phyloP scores from a whole-genome alignment of 2,329 filamentous ascomycete species.

The Zasmidium citrigriseum region DNA sequence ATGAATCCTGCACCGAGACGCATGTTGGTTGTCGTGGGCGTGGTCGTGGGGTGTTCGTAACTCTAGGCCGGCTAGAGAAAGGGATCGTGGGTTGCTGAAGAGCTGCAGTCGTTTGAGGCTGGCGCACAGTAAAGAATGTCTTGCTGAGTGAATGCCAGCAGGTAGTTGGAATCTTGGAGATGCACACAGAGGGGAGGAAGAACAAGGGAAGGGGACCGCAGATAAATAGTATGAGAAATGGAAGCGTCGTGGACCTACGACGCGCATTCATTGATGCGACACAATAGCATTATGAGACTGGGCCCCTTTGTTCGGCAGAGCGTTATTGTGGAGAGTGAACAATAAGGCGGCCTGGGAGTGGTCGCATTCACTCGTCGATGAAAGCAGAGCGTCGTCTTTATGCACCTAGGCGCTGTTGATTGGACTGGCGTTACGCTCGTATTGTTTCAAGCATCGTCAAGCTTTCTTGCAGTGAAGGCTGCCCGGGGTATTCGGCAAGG shows the following conservation, averaged over 20 bases:
- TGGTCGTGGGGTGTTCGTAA: slow-evolving; percentile 3
- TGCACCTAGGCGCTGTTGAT: slow-evolving; percentile 2
- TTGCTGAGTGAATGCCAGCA: slow-evolving; percentile 7
- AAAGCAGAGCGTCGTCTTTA: background rate
- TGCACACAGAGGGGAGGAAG: slow-evolving; percentile 6
- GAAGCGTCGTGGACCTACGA: slow-evolving; percentile 13
- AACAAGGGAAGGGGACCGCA: slow-evolving; percentile 2
- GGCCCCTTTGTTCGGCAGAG: slow-evolving; percentile 4
- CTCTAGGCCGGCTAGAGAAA: slow-evolving; percentile 27
- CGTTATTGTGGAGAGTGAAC: slow-evolving; percentile 2
- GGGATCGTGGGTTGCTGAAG: slow-evolving; percentile 8
- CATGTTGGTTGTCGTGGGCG: slow-evolving; percentile 13
- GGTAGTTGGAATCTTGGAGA: slow-evolving; percentile 1
- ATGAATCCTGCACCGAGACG: slow-evolving; percentile 6
- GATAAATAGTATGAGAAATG: slow-evolving; percentile 10
- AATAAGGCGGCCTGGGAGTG: slow-evolving; percentile 4
- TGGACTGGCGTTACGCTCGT: slow-evolving; percentile 5
- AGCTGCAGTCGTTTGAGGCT: background rate
- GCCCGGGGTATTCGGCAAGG: background rate
- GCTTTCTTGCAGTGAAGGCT: slow-evolving; percentile 8
- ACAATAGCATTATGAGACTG: slow-evolving; percentile 18
- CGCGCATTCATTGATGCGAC: slow-evolving; percentile 16
- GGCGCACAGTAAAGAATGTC: background rate
- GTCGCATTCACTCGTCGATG: slow-evolving; percentile 11
- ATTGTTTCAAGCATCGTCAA: slow-evolving; percentile 15